Base-by-base conservation (phyloP, 2,329 filamentous ascomycete species). In the Arthrobotrys sphaeroides region DNA sequence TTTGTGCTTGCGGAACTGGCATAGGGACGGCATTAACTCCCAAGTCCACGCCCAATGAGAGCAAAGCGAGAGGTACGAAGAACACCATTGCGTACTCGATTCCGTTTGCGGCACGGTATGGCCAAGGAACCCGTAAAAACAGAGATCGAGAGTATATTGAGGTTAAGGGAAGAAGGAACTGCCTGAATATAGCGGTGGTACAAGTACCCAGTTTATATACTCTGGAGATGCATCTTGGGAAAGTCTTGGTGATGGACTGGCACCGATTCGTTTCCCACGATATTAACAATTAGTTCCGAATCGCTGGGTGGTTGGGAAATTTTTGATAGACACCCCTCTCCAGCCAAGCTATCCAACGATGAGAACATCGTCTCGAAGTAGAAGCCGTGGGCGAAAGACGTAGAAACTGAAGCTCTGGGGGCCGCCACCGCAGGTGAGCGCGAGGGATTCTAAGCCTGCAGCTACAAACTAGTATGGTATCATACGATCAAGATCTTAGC, bases 401-500 rank as follows among this genome's bases (percentile, higher is more conserved):
- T 12, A 55, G 31, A 5, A 38, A 55, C 36, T 24, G 10, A 10
- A 9, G 33, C n/a, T 13, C 18, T n/a, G n/a, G n/a, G n/a, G n/a
- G n/a, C n/a, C n/a, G n/a, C n/a, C n/a, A n/a, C n/a, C n/a, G n/a
- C n/a, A n/a, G n/a, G n/a, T n/a, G n/a, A n/a, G n/a, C n/a, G n/a
- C n/a, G n/a, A n/a, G n/a, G n/a, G n/a, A n/a, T n/a, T n/a, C n/a
- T n/a, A n/a, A n/a, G n/a, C n/a, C n/a, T n/a, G n/a, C n/a, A n/a
- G n/a, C n/a, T n/a, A n/a, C n/a, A n/a, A n/a, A n/a, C n/a, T n/a
- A n/a, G 26, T 53, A 53, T 53, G 16, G 31, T 55, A 55, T 55
- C 51, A 55, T 55, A 55, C 51, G 31, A 55, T 55, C 51, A 22
- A 36, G 31, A 55, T 55, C 51, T 55, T 24, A 55, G 31, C 18